These are phyloP conservation scores for Clonostachys byssicola DNA, from an alignment of 2,329 filamentous ascomycete genomes.

Conservation along the genomic window DNA sequence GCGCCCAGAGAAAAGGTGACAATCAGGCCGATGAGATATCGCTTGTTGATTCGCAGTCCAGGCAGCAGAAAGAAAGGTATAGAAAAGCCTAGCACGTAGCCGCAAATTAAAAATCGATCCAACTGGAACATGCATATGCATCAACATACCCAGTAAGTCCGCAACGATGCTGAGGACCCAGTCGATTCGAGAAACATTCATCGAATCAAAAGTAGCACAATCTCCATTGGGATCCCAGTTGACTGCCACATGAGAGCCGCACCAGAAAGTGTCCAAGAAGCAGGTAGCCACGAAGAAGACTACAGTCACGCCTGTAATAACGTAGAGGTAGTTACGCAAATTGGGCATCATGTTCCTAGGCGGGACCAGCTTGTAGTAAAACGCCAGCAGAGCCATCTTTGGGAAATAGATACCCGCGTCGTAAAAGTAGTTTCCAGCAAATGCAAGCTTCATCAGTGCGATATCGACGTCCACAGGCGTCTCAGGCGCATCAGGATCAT, in stretches of 20 bases:
- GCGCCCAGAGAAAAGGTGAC: conserved; percentile 9
- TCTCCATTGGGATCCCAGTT: conserved; percentile 16
- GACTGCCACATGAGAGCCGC: conserved; percentile 15
- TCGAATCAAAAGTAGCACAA: conserved; percentile 17
- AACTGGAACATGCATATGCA: too few relatives aligned
- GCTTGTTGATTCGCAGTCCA: conserved; percentile 7
- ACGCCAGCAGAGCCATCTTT: conserved; percentile 16
- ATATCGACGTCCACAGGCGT: conserved; percentile 7
- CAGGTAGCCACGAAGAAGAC: conserved; percentile 14
- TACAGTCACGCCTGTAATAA: conserved; percentile 10
- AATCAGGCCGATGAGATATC: conserved; percentile 8
- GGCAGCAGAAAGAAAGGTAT: conserved; percentile 9
- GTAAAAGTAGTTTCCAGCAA: conserved; percentile 23
- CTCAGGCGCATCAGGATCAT: conserved; percentile 8
- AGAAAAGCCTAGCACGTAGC: conserved; percentile 5
- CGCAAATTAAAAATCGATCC: not conserved
- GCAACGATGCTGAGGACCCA: conserved; percentile 17
- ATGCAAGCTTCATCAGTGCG: conserved; percentile 15
- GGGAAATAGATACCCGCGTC: conserved; percentile 21
- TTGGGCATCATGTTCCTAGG: conserved; percentile 10
- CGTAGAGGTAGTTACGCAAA: conserved; percentile 14
- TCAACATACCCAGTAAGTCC: conserved; percentile 8
- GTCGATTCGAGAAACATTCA: conserved; percentile 16
- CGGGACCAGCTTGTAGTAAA: conserved; percentile 19
- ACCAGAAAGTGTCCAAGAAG: conserved; percentile 22